Base-by-base conservation (phyloP, 1,284 basidiomycete genomes). In the Sporisorium iseilematis-ciliati region DNA sequence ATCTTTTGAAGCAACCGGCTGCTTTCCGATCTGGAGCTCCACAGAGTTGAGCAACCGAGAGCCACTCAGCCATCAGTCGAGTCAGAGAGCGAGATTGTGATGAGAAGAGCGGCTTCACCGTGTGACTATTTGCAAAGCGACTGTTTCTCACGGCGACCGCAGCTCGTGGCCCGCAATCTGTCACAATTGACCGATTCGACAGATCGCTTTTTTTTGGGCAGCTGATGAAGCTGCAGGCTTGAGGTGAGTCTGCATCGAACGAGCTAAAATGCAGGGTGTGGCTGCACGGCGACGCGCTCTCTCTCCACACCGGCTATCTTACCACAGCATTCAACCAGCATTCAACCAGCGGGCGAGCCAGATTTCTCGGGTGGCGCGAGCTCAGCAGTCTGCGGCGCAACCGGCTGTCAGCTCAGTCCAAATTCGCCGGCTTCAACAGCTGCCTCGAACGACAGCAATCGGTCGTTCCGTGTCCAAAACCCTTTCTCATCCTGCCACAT, bases 181-280 rank as follows among this genome's bases (percentile, higher is more conserved):
- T 38, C 35, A 38, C 35, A 38, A 38, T 38, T 16, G 12, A 38
- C 7, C 35, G 35, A 38, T 38, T 38, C 35, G 35, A 38, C 35
- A 38, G 14, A 20, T 7, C 10, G 7, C 4, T 16, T 20, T 7
- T 6, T 38, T 7, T n/a, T n/a, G n/a, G n/a, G n/a, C n/a, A n/a
- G n/a, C n/a, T n/a, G n/a, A n/a, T n/a, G n/a, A 18, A 33, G 48
- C 48, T 51, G 48, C 48, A 49, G 7, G 18, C 29, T 51, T 51
- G 3, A 23, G 33, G 33, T 51, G 31, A 51, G 49, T 35, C 48
- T 31, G 26, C 26, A 31, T 18, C 46, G 11, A 20, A 33, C n/a
- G n/a, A 12, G 50, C 14, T 12, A 18, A 11, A 20, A 40, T 57
- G 56, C 56, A 57, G 56, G 56, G 56, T 57, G 25, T 49, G 11